Base-by-base conservation (phyloP, 2,329 filamentous ascomycete species). In the Calonectria pseudoturangicola region DNA sequence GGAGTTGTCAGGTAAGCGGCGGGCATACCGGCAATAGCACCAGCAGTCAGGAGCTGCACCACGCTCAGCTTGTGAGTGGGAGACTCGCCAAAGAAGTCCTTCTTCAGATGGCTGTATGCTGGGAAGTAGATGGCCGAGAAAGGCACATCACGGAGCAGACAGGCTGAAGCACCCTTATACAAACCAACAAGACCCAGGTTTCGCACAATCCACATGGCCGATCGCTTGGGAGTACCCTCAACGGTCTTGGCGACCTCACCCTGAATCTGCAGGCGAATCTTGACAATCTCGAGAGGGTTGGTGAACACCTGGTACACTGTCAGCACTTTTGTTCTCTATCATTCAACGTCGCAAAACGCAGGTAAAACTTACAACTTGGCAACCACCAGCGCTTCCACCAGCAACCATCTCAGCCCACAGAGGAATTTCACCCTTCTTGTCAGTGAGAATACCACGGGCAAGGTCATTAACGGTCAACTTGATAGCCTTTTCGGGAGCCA, bases 41-140 rank as follows among this genome's bases (percentile, higher is more conserved):
- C 97, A 9, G 97, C 95, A 25, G 95, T 97, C 74, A 99, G 90
- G 70, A 99, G 93, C 86, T 98, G 96, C 47, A 98, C 73, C 62
- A 99, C 90, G 64, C 96, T 95, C 28, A 99, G 92, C 86, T 95
- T 97, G 88, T 98, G 95, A 70, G 92, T 94, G 7, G 89, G 89
- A 13, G 93, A 92, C 87, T 99, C 97, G 85, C 97, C 96, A 79
- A 98, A 99, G 82, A 96, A 88, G 85, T 98, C 96, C 81, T 90
- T 92, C 90, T 99, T 99, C 80, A 99, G 86, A 83, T 99, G 97
- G 83, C 91, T 94, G 88, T 99, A 99, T 27, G 95, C 93, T 2
- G 97, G 96, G 92, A 99, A 99, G 88, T 99, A 99, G 82, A 99
- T 99, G 80, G 95, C 95, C 25, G 96, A 98, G 88, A 99, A 99